A percentile compares a stretch with the other conserved stretches of the same genome.
Evolutionary conservation across 805 yeast species (phyloP).

Genomic region (Metschnikowia koreensis): DNA sequence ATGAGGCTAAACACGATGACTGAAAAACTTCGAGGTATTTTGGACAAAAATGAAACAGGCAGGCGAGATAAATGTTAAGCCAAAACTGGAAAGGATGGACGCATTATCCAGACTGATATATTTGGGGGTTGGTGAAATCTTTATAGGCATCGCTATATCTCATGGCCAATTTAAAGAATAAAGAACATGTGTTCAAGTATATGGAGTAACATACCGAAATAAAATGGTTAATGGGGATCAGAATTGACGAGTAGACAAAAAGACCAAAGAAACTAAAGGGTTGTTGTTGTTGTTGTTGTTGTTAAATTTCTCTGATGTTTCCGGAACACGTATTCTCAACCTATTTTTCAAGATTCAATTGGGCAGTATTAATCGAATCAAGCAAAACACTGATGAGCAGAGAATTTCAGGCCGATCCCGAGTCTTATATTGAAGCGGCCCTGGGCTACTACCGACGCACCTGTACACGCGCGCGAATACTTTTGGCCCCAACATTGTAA

Average conservation of each 20-base stretch:
- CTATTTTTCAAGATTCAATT: constrained; percentile 2
- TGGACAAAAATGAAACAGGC: neutral
- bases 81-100: neutral
- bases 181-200: neutral
- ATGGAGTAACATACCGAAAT: constrained; percentile 11
- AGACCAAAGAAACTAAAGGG: neutral
- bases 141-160: neutral
- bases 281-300: constrained; percentile 16
- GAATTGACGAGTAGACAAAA: constrained; percentile 2
- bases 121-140: neutral
- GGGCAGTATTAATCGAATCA: constrained; percentile 2
- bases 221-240: constrained; percentile 7
- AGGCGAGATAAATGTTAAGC: neutral
- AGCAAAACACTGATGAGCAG: constrained; percentile 1
- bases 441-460: constrained; percentile 10
- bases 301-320: neutral
- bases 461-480: constrained; percentile 9
- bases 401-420: constrained; percentile 2
- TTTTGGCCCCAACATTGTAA: constrained; percentile 19
- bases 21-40: neutral
- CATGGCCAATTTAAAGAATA: too few relatives aligned
- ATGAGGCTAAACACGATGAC: neutral
- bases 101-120: neutral
- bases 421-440: constrained; percentile 15
- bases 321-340: neutral